These are phyloP conservation scores for Yamadazyma triangularis DNA, from an alignment of 1,139 yeast genomes.

Conservation along the genomic window DNA sequence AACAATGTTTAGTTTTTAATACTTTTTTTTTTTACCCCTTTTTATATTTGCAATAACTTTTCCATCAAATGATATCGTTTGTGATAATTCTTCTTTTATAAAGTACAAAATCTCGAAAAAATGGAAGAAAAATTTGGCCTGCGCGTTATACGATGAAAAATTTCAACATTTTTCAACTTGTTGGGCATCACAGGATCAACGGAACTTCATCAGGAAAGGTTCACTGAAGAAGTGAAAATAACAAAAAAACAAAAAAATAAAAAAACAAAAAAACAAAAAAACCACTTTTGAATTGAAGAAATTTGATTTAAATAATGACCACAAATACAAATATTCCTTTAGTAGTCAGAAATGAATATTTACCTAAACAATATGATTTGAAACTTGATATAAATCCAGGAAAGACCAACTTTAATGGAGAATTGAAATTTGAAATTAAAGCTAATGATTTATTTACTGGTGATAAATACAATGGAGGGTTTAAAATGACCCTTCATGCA, in stretches of 20 bases:
- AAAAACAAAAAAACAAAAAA: no score
- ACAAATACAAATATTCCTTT: slow-evolving; percentile 4
- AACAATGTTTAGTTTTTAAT: no score
- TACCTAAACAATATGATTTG: slow-evolving; percentile 8
- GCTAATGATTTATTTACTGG: neutral
- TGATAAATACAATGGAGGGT: slow-evolving; percentile 1
- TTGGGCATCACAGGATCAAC: neutral
- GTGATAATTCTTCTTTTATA: no score
- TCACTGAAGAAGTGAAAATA: no score
- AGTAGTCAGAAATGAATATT: slow-evolving; percentile 6
- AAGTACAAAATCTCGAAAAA: no score
- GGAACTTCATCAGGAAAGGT: no score
- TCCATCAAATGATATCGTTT: no score
- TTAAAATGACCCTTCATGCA: slow-evolving; percentile 7
- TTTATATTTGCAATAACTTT: no score
- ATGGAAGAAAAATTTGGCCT: neutral
- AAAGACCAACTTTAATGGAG: slow-evolving; percentile 12
- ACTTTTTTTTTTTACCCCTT: no score
- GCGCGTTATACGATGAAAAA: neutral
- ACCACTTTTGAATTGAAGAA: neutral
- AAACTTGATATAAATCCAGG: slow-evolving; percentile 5
- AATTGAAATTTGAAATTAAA: slow-evolving; percentile 1
- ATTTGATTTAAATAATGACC: slow-evolving; percentile 6
- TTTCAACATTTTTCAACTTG: neutral
- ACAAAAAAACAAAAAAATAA: no score